phyloP scores from a whole-genome alignment of 164 flowering plant species.

The Stephania japonica region DNA sequence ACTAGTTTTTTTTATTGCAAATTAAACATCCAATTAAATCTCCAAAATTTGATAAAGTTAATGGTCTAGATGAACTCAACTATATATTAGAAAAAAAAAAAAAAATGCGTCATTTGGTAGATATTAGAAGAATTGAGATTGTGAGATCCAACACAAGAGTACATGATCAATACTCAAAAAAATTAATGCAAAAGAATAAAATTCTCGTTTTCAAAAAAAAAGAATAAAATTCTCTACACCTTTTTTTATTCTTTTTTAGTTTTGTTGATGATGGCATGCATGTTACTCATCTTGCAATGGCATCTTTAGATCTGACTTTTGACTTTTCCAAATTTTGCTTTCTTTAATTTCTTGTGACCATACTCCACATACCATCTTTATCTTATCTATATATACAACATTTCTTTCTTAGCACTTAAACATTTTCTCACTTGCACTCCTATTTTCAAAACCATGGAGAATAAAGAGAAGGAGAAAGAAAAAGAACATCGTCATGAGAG shows the following conservation, averaged over 20 bases:
- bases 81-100: no score
- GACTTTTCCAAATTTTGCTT: constrained; percentile 1
- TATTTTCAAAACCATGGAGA: constrained; percentile 1
- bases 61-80: no score
- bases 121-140: no score
- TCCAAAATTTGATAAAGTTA: no score
- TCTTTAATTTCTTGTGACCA: background rate
- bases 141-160: background rate
- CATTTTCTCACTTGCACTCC: background rate
- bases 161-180: background rate
- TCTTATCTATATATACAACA: background rate
- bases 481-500: background rate
- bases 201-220: no score
- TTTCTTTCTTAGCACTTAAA: background rate
- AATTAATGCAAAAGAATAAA: background rate
- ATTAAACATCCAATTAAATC: no score
- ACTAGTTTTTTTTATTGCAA: no score
- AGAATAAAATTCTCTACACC: background rate
- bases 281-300: constrained; percentile 3
- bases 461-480: constrained; percentile 9
- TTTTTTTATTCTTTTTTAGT: background rate
- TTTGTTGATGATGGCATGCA: background rate
- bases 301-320: constrained; percentile 9
- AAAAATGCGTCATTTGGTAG: background rate
- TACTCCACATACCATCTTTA: background rate